Conservation (phyloP, 495 filamentous ascomycete genomes). For the Neurospora tetrasperma region DNA sequence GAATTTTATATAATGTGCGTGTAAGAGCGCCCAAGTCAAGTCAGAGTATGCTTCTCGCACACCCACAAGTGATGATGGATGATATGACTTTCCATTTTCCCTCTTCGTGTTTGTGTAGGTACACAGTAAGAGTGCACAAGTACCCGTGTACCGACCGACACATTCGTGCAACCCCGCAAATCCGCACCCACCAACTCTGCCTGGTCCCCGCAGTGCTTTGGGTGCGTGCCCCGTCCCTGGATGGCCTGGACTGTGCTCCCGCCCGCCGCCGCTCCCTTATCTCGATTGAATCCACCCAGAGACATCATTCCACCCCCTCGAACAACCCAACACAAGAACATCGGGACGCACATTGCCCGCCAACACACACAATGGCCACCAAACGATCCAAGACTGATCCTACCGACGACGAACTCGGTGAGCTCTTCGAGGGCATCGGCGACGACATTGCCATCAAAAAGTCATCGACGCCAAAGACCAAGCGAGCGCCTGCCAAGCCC, state of each 20-base stretch:
- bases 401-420: conserved; percentile 70
- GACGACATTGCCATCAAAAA: conserved; percentile 37
- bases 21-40: background rate
- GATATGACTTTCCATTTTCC: background rate
- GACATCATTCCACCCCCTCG: background rate
- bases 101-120: background rate
- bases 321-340: background rate
- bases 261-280: background rate
- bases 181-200: background rate
- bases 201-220: background rate
- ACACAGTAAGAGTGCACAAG: background rate
- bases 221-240: background rate
- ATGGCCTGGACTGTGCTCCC: background rate
- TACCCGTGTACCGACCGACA: background rate
- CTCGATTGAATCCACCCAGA: background rate
- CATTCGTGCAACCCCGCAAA: background rate
- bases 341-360: background rate
- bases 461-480: conserved; percentile 37
- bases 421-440: conserved; percentile 68
- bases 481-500: conserved; percentile 30
- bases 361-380: conserved; percentile 26
- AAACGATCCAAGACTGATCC: conserved; percentile 40
- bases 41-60: background rate
- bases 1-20: background rate
- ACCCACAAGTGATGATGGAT: background rate